phyloP scores from a whole-genome alignment of 768 basidiomycete species.

The Tylopilus subfusipes region DNA sequence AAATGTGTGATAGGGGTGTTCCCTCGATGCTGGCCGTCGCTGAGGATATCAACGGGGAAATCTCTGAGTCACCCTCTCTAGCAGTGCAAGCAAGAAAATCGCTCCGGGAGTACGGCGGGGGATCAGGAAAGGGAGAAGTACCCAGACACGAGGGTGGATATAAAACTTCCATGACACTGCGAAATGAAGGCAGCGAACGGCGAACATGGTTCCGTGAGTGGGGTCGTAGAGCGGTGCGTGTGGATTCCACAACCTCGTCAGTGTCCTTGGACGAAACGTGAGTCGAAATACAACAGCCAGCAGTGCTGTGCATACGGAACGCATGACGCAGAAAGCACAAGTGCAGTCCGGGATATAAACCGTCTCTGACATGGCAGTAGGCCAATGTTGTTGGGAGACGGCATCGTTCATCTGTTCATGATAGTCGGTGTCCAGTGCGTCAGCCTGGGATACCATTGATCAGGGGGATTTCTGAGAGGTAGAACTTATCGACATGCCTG shows the following conservation, averaged over 20 bases:
- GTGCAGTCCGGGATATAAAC: not conserved
- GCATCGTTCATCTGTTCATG: not conserved
- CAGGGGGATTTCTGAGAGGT: not conserved
- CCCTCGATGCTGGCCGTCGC: not conserved
- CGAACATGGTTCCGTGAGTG: not conserved
- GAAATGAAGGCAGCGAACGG: constrained; percentile 16
- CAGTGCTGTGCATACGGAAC: not conserved
- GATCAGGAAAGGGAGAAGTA: constrained; percentile 9
- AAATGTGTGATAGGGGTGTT: not conserved
- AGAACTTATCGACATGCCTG: not conserved
- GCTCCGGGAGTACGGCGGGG: constrained; percentile 20
- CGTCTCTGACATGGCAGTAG: not conserved
- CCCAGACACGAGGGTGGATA: constrained; percentile 24
- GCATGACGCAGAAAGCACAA: not conserved
- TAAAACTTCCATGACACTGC: constrained; percentile 24
- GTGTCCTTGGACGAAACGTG: constrained; percentile 9
- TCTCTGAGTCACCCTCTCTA: not conserved
- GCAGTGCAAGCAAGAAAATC: not conserved
- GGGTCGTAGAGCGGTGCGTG: not conserved
- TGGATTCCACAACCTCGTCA: not conserved
- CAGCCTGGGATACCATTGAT: not conserved
- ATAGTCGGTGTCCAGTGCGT: not conserved
- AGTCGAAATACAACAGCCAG: not conserved
- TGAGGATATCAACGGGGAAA: not conserved
- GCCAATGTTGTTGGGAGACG: not conserved